These are phyloP conservation scores for Kodamaea sp. DNA, from an alignment of 1,139 yeast species.

Conservation along the genomic window DNA sequence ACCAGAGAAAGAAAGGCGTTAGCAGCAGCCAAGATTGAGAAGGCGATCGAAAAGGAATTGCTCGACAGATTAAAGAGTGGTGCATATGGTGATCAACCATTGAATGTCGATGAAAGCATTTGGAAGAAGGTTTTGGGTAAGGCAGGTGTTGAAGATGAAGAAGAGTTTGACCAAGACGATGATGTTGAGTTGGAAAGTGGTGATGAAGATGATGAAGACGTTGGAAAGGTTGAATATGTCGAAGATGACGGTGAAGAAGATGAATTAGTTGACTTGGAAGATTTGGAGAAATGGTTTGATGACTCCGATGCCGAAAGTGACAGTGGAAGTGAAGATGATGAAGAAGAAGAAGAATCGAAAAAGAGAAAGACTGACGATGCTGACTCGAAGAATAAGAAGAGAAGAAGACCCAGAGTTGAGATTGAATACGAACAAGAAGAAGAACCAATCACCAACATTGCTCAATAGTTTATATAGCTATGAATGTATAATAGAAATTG, in stretches of 20 bases:
- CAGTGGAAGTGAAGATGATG: constrained; percentile 30
- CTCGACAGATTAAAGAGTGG: constrained; percentile 94
- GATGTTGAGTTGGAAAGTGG: constrained; percentile 57
- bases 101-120: constrained; percentile 90
- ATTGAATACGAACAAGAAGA: constrained; percentile 81
- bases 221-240: constrained; percentile 79
- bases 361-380: constrained; percentile 41
- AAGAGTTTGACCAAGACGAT: constrained; percentile 55
- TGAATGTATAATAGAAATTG: too few relatives aligned
- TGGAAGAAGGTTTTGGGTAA: constrained; percentile 92
- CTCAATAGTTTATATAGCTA: constrained; percentile 10
- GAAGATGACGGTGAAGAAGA: constrained; percentile 86
- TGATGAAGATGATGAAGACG: constrained; percentile 61
- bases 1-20: constrained; percentile 94
- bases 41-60: constrained; percentile 92
- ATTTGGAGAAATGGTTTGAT: constrained; percentile 85
- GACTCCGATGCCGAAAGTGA: constrained; percentile 47
- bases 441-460: constrained; percentile 35
- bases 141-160: constrained; percentile 57
- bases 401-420: constrained; percentile 63
- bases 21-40: constrained; percentile 94
- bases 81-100: constrained; percentile 96
- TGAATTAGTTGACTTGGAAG: constrained; percentile 88
- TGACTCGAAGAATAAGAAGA: constrained; percentile 34
- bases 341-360: constrained; percentile 21